A percentile compares a stretch with the other conserved stretches of the same genome.
These are phyloP conservation scores for Hippophae gyantsensis DNA, from an alignment of 306 rosid species.

Conservation along the genomic window DNA sequence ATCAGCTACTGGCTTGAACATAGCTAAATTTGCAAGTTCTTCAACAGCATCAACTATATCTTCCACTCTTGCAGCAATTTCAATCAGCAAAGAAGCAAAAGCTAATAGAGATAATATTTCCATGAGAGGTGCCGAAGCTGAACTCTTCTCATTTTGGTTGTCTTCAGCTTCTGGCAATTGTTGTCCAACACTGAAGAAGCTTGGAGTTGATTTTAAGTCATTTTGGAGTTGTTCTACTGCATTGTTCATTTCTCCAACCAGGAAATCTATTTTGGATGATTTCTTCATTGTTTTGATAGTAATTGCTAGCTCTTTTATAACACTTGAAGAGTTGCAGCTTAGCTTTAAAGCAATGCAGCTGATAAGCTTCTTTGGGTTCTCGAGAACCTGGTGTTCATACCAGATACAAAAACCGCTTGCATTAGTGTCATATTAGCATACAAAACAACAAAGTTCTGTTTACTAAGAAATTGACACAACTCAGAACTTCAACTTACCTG, in stretches of 20 bases:
- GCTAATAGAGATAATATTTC: slow-evolving; percentile 54
- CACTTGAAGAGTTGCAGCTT: slow-evolving; percentile 29
- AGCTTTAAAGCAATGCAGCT: slow-evolving; percentile 34
- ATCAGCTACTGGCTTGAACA: slow-evolving; percentile 8
- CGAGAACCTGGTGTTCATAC: slow-evolving; percentile 30
- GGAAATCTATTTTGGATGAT: slow-evolving; percentile 37
- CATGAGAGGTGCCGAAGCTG: slow-evolving; percentile 23
- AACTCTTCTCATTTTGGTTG: slow-evolving; percentile 8
- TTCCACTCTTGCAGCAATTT: slow-evolving; percentile 48
- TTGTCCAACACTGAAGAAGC: slow-evolving; percentile 2
- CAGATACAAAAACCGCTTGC: neutral
- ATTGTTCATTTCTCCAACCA: slow-evolving; percentile 47
- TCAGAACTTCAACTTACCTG: slow-evolving; percentile 29
- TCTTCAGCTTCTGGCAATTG: slow-evolving; percentile 5
- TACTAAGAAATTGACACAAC: neutral
- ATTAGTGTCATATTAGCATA: neutral
- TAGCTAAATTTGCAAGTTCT: slow-evolving; percentile 42
- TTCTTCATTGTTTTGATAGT: slow-evolving; percentile 48
- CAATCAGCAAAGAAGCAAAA: slow-evolving; percentile 45
- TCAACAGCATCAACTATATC: slow-evolving; percentile 44
- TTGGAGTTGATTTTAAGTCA: slow-evolving; percentile 39
- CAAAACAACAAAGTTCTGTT: neutral
- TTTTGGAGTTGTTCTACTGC: slow-evolving; percentile 40
- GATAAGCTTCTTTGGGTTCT: slow-evolving; percentile 38
- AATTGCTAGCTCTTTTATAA: slow-evolving; percentile 49